Evolutionary conservation across 768 basidiomycete species (phyloP), one percentile per base, ranked within the genome.

Genomic region (Termitomyces sp.): DNA sequence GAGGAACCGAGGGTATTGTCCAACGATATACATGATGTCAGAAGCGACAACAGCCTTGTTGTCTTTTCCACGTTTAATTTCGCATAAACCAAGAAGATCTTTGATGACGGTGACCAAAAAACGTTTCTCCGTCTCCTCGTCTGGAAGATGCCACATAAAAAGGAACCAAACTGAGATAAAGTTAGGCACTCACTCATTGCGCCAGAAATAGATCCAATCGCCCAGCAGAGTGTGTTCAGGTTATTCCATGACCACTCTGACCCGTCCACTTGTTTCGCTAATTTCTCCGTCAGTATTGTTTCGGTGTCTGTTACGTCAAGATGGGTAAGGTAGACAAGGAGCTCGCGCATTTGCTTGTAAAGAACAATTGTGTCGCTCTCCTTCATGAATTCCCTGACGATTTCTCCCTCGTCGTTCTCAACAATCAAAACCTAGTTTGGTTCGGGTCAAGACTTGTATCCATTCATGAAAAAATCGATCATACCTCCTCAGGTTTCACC

Each of bases 191-290:
- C 68, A 95, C 95, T 98, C 97, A 98, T 99, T 3, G 96, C 95
- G 46, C 95, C 95, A 23, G 96, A 98, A 61, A 99, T 98, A 1
- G 95, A 98, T 59, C 97, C 97, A 67, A 98, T 99, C 56, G 97
- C 97, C 97, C 97, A 99, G 74, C 97, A 99, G 12, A 99, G 85
- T 4, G 96, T 98, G 75, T 98, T 99, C 57, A 98, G 79, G 71
- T 98, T 98, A 67, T 97, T 91, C 97, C 97, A 99, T 30, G 95
- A 97, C 97, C 97, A 99, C 74, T 99, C 97, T 12, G 89, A 86
- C 16, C 93, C 94, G 67, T 98, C 95, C 12, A 97, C 95, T 80
- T 99, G 97, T 75, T 95, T 97, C 46, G 91, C 83, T 52, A 98
- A 81, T 74, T 99, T 99, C 77, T 98, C 96, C 41, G 95, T 97